Evolutionary conservation across 1,284 basidiomycete species (phyloP).

Genomic region (Puccinia brachypodii): DNA sequence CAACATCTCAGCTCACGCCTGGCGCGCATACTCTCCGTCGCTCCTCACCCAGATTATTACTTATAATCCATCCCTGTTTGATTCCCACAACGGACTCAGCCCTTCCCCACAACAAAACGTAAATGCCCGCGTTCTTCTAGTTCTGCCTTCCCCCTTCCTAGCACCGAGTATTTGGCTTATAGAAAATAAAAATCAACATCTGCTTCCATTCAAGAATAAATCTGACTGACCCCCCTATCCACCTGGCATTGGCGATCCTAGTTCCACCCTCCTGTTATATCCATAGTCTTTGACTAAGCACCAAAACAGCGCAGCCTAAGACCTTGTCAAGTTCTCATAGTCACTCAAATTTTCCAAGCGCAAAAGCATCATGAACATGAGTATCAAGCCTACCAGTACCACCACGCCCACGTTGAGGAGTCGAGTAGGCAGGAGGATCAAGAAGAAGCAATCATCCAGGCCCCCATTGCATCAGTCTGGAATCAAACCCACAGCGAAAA

Average conservation of each 20-base stretch:
- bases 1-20: neutral
- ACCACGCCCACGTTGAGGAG: neutral
- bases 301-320: neutral
- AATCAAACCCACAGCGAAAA: neutral
- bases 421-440: neutral
- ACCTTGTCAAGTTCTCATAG: neutral
- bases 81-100: neutral
- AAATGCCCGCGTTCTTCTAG: neutral
- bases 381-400: neutral
- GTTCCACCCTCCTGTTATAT: neutral
- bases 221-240: neutral
- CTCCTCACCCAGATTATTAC: neutral
- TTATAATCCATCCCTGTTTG: neutral
- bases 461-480: neutral
- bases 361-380: neutral
- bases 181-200: neutral
- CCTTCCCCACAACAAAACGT: neutral
- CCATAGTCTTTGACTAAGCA: neutral
- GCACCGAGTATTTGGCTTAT: neutral
- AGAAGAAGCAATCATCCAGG: neutral
- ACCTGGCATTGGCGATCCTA: neutral
- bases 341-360: neutral
- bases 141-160: neutral
- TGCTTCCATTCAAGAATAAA: neutral
- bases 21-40: neutral